A percentile compares a stretch with the other conserved stretches of the same genome.
phyloP scores from a whole-genome alignment of 768 basidiomycete species.

The Phylloporus sp. region DNA sequence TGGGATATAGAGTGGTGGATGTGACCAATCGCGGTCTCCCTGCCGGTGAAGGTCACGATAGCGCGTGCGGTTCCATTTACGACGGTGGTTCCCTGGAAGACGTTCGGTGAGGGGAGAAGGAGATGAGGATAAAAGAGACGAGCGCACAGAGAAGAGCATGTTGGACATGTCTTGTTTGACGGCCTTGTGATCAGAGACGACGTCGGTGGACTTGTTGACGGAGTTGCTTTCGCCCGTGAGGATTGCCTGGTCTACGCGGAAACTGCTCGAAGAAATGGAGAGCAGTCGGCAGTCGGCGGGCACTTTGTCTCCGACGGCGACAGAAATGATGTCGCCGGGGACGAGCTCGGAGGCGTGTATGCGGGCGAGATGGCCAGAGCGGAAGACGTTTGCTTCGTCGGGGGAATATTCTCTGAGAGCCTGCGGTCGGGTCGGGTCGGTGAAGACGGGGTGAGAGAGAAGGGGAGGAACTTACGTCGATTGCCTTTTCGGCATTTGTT shows the following conservation, averaged over 20 bases:
- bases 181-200: slow-evolving; percentile 67
- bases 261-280: slow-evolving; percentile 87
- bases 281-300: slow-evolving; percentile 92
- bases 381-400: slow-evolving; percentile 88
- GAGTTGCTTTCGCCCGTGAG: slow-evolving; percentile 91
- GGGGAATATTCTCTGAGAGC: slow-evolving; percentile 96
- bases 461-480: slow-evolving; percentile 65
- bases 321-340: slow-evolving; percentile 87
- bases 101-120: background rate
- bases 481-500: slow-evolving; percentile 92
- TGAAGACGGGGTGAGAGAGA: background rate
- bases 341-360: slow-evolving; percentile 88
- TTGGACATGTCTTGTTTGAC: slow-evolving; percentile 99
- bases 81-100: slow-evolving; percentile 83
- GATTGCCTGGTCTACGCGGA: slow-evolving; percentile 94
- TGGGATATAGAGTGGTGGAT: slow-evolving; percentile 95
- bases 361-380: slow-evolving; percentile 61
- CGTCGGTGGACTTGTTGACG: slow-evolving; percentile 72
- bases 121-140: background rate
- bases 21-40: slow-evolving; percentile 88
- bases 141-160: slow-evolving; percentile 83
- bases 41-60: slow-evolving; percentile 82
- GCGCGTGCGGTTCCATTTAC: slow-evolving; percentile 90
- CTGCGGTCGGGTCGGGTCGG: slow-evolving; percentile 36
- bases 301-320: slow-evolving; percentile 92